A percentile compares a stretch with the other conserved stretches of the same genome.
These are phyloP conservation scores for Fusarium sp. DNA, from an alignment of 2,329 filamentous ascomycete species.

Conservation along the genomic window DNA sequence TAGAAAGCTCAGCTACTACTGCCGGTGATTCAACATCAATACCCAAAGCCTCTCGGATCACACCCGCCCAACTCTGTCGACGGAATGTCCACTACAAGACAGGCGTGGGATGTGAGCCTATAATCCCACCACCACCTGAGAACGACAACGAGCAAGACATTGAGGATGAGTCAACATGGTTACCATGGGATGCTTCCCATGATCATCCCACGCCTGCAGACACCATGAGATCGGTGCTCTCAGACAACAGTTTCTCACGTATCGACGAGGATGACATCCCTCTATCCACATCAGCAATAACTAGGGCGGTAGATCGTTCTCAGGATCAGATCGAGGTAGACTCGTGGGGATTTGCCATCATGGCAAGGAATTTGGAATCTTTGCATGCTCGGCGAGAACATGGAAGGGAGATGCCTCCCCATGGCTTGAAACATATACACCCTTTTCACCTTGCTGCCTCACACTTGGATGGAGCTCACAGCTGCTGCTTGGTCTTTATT, in stretches of 20 bases:
- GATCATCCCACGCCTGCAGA: not conserved
- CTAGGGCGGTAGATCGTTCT: not conserved
- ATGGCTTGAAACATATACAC: not conserved
- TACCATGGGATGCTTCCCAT: not conserved
- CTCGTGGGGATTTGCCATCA: not conserved
- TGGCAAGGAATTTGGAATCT: not conserved
- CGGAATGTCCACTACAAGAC: not conserved
- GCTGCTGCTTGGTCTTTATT: not conserved
- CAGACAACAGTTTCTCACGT: not conserved
- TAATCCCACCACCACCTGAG: not conserved
- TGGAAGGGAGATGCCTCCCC: too few species aligned
- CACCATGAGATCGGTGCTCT: not conserved
- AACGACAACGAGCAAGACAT: not conserved
- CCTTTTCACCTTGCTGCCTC: not conserved
- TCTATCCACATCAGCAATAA: not conserved
- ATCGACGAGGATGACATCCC: not conserved
- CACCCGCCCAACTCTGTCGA: not conserved
- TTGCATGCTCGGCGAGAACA: too few species aligned
- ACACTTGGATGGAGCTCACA: not conserved
- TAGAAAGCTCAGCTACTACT: not conserved
- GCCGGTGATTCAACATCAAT: not conserved
- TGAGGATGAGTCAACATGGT: not conserved
- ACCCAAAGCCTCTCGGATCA: not conserved
- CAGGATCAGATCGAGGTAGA: not conserved
- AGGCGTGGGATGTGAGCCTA: accelerated